These are phyloP conservation scores for Trichosporon faecale DNA, from an alignment of 1,284 basidiomycete genomes.

Conservation along the genomic window DNA sequence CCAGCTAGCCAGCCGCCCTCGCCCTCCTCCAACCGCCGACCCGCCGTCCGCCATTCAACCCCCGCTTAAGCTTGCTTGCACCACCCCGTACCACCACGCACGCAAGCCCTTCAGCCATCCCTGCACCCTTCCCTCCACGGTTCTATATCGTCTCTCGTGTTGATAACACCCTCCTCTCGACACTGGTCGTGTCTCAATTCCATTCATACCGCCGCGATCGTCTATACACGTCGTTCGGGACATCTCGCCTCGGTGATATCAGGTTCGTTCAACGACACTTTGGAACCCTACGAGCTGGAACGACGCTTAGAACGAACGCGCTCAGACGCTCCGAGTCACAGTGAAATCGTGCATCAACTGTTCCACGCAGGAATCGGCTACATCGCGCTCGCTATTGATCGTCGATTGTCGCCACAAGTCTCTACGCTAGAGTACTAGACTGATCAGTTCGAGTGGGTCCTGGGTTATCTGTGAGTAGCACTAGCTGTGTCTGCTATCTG, in stretches of 20 bases:
- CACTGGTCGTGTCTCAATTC: not conserved
- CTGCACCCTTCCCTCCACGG: not conserved
- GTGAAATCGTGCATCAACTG: not conserved
- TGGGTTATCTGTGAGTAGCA: not conserved
- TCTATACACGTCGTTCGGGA: not conserved
- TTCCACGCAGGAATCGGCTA: too few relatives aligned
- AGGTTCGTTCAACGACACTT: not conserved
- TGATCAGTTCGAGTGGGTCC: not conserved
- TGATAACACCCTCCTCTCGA: not conserved
- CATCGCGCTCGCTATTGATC: not conserved
- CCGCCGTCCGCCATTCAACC: not conserved
- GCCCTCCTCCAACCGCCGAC: not conserved
- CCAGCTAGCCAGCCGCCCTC: not conserved
- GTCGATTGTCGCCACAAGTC: not conserved
- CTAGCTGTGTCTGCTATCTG: not conserved
- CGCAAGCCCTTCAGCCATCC: conserved; percentile 6
- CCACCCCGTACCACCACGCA: not conserved
- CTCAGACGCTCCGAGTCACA: not conserved
- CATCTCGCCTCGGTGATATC: not conserved
- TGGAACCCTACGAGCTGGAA: not conserved
- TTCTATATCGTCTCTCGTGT: not conserved
- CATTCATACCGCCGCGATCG: not conserved
- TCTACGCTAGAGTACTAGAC: not conserved
- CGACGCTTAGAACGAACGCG: not conserved
- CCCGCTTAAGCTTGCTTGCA: not conserved